Evolutionary conservation across 2,329 filamentous ascomycete genomes (phyloP).

Genomic region (Purpureocillium lavendulum): DNA sequence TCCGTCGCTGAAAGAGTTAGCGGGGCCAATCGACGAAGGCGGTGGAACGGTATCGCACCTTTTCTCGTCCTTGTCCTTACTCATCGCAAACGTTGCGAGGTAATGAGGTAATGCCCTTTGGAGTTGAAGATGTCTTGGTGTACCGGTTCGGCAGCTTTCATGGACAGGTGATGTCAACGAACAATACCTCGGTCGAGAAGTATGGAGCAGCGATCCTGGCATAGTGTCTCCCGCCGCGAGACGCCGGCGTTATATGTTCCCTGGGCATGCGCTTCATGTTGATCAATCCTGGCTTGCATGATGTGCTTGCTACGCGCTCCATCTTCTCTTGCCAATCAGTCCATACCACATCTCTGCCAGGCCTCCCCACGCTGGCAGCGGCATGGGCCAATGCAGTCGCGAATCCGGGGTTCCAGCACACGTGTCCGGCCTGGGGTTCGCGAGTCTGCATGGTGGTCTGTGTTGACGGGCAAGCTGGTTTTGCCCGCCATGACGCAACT

Average conservation of each 20-base stretch:
- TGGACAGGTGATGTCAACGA: too few relatives aligned
- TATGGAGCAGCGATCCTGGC: background rate
- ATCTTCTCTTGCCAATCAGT: slow-evolving; percentile 14
- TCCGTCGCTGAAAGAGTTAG: slow-evolving; percentile 1
- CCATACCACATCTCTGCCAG: slow-evolving; percentile 17
- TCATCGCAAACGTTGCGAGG: too few relatives aligned
- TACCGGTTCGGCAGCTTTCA: too few relatives aligned
- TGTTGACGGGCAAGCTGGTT: background rate
- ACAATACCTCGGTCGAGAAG: too few relatives aligned
- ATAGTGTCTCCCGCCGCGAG: background rate
- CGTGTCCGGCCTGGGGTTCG: background rate
- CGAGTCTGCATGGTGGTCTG: background rate
- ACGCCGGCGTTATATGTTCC: too few relatives aligned
- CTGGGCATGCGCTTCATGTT: too few relatives aligned
- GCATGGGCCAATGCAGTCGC: slow-evolving; percentile 2
- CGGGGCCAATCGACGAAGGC: too few relatives aligned
- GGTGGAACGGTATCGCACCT: too few relatives aligned
- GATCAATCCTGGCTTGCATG: background rate
- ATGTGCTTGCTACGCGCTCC: background rate
- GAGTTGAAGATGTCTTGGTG: too few relatives aligned
- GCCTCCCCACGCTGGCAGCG: slow-evolving; percentile 11
- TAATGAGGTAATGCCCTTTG: too few relatives aligned
- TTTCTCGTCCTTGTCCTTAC: too few relatives aligned
- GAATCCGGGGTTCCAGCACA: background rate
- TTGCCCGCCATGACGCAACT: too few relatives aligned